Evolutionary conservation across 169 alveolate genomes (phyloP), one percentile per base, ranked within the genome.

Genomic region (Nephromyces sp.): DNA sequence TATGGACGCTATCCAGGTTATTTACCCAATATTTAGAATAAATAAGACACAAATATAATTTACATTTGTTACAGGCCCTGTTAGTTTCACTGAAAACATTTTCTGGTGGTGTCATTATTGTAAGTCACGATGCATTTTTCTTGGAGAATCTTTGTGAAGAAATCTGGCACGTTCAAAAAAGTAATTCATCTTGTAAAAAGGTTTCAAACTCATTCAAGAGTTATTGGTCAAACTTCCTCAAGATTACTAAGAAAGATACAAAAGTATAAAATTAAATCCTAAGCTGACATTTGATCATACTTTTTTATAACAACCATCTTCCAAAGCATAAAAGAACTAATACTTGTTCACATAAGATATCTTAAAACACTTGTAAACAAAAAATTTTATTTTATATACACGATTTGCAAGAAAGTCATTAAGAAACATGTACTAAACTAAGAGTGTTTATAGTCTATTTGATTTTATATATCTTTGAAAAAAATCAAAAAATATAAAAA

Each of bases 21-120:
- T 27, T 25, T 27, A 29, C 6, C 8, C 43, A 8, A 62, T 15
- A 8, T 8, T 8, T n/a, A 62, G 43, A n/a, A n/a, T n/a, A 15
- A 24, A 62, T 8, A 62, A 62, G 29, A 8, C 15, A 15, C 15
- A 8, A 21, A 62, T 8, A 62, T 8, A 62, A 34, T 4, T 15
- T 31, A 32, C 25, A 8, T 24, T 1, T 15, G 1, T 27, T 15
- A 62, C 70, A 75, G 92, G 99, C 99, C 8, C 89, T 95, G 68
- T 91, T 92, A 82, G 93, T 90, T 33, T 98, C 98, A 0, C 78
- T 94, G 2, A 92, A 93, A 77, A 87, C 89, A 68, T 95, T 88
- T 78, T 86, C 92, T 71, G 99, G 99, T 67, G 99, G 98, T 21
- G 86, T 95, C 32, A 80, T 95, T 25, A 88, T 95, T 52, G 97